Base-by-base conservation (phyloP, 2,329 filamentous ascomycete genomes). In the Aspergillus brunneoviolaceus region DNA sequence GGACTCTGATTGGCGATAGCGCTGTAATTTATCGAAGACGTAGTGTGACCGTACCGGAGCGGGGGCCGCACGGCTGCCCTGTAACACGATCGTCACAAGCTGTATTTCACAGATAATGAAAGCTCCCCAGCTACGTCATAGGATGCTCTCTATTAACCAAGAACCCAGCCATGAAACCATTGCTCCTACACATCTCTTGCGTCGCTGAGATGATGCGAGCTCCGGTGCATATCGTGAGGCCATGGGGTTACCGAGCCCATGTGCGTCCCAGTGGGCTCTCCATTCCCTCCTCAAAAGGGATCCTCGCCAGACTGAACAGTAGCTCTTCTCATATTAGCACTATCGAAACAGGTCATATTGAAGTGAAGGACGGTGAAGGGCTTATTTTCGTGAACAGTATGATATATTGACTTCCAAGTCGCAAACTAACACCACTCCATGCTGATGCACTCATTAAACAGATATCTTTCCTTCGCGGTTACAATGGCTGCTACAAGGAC, bases 301-400 rank as follows among this genome's bases (percentile, higher is more conserved):
- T 49, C 16, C 48, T 56, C 54, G 56, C 35, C 31, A 23, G 52
- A 55, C 33, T 53, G 59, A 51, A 52, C 25, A 55, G 25, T 55
- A 55, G 39, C 45, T 57, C 61, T 35, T 65, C 62, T 76, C 58
- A 76, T 82, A 11, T 85, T 84, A 55, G 85, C 86, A 65, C 68
- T 49, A 83, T 89, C 68, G 87, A 89, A 64, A 86, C 86, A 10
- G 94, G 95, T 0, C 92, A 97, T 69, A 96, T 98, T 66, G 80
- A 84, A n/a, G 84, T 90, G 11, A 83, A 81, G 2, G 79, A 88
- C 1, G 89, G 93, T 67, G 91, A 98, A 78, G 88, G 89, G 0
- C 87, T 98, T 50, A 76, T 97, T 6, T 99, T 96, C 79, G 88
- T 98, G 70, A 92, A 96, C 73, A 96, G 90, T 93, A 77, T 72